Conservation (phyloP, 352 stramenopile species). For the Pythium sp. region DNA sequence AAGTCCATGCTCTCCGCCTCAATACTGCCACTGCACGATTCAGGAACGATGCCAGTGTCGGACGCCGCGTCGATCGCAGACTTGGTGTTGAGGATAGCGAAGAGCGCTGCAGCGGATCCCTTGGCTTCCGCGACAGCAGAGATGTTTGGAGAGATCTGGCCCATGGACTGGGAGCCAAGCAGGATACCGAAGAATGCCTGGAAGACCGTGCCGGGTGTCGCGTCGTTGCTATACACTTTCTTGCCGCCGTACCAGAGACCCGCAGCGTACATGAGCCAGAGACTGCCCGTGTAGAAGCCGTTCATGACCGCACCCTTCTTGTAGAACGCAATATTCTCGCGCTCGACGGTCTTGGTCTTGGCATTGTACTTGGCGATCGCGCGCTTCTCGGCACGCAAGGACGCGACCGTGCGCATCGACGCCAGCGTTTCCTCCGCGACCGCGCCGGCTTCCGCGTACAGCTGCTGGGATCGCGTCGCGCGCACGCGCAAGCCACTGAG, state of each 20-base stretch:
- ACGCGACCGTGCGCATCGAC: constrained; percentile 29
- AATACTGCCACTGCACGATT: constrained; percentile 29
- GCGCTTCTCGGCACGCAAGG: constrained; percentile 22
- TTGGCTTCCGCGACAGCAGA: constrained; percentile 42
- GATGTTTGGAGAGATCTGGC: constrained; percentile 54
- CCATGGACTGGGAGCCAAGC: constrained; percentile 38
- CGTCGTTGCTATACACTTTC: constrained; percentile 30
- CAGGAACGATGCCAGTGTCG: constrained; percentile 22
- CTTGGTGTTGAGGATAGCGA: constrained; percentile 49
- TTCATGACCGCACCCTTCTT: constrained; percentile 21
- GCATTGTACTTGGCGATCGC: constrained; percentile 24
- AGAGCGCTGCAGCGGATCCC: constrained; percentile 41
- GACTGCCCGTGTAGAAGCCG: constrained; percentile 25
- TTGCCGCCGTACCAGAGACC: constrained; percentile 54
- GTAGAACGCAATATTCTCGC: constrained; percentile 21
- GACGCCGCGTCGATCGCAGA: constrained; percentile 46
- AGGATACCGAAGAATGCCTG: constrained; percentile 55
- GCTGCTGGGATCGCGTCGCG: constrained; percentile 16
- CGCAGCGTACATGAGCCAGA: constrained; percentile 50
- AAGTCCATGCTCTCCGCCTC: constrained; percentile 54
- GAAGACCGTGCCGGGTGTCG: constrained; percentile 39
- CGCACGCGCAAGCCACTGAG: constrained; percentile 18
- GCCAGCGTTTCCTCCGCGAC: constrained; percentile 32
- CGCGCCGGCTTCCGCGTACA: constrained; percentile 28
- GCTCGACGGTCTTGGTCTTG: constrained; percentile 18